Evolutionary conservation across 2,329 filamentous ascomycete species (phyloP), one percentile per base, ranked within the genome.

Genomic region (Bipolaris oryzae): DNA sequence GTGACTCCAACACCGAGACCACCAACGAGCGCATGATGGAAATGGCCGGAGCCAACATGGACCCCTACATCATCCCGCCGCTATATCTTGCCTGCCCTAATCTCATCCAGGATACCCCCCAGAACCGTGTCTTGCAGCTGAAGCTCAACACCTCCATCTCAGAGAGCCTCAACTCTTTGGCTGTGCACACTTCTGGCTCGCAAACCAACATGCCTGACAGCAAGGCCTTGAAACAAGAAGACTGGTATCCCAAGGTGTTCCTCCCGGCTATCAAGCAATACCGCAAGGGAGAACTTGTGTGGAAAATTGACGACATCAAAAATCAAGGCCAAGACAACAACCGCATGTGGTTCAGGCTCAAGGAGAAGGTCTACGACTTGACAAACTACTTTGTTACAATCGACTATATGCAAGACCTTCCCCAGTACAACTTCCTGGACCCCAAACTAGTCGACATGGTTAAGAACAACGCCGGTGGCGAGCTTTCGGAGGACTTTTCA

Each of bases 361-460:
- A 91, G 28, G 82, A 87, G 51, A 84, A 84, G 49, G 82, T 99
- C 18, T 98, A 95, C 73, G 96, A 99, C 73, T 78, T 99, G 51
- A 96, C 91, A 0, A 86, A 98, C 74, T 99, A 99, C 78, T 94
- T 93, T 77, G 82, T 92, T 71, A 96, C 92, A 0, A 77, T 87
- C 39, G 79, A 89, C 7, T 63, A 81, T n/a, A 80, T 83, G 69
- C 82, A 87, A 63, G 80, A 87, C 52, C 67, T 81, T 5, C 70
- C 77, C 0, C 71, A 74, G 0, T 96, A 91, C 77, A 76, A 83
- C 9, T 98, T 96, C 77, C 81, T 99, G 28, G 87, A 95, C 58
- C 64, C 73, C 1, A 82, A 85, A 6, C 77, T 99, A 5, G 83
- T 85, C 1, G 81, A 87, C 2, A 76, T 94, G 10, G 85, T 96